Percentiles rank a stretch among this genome's conserved stretches.
phyloP scores from a whole-genome alignment of 305 asterid genomes.

The Ajuga reptans region DNA sequence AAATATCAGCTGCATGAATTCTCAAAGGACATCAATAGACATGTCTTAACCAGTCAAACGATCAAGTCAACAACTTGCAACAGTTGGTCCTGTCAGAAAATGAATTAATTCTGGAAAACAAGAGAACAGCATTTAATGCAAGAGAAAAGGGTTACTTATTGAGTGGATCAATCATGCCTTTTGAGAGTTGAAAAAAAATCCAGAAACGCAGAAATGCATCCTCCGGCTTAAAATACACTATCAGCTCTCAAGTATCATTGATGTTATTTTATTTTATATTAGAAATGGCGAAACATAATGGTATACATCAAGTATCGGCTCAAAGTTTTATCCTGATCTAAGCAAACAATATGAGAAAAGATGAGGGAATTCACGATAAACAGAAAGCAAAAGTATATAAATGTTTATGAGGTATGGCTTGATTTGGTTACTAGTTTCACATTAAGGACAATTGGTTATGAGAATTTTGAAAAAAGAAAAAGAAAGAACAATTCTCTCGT shows the following conservation, averaged over 20 bases:
- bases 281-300: neutral
- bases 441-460: neutral
- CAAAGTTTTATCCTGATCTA: neutral
- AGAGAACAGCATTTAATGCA: neutral
- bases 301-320: neutral
- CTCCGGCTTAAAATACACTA: neutral
- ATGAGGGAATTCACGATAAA: neutral
- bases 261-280: neutral
- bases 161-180: neutral
- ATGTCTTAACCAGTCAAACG: neutral
- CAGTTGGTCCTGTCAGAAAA: neutral
- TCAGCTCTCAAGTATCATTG: neutral
- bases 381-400: neutral
- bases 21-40: neutral
- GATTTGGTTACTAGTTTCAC: neutral
- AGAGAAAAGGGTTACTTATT: neutral
- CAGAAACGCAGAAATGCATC: neutral
- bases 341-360: neutral
- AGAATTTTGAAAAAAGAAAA: neutral
- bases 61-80: slow-evolving; percentile 1
- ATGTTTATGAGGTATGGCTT: neutral
- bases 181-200: neutral
- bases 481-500: neutral
- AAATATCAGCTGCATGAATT: neutral
- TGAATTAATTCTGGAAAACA: neutral